These are phyloP conservation scores for Aleurites moluccanus DNA, from an alignment of 441 rosid species.

Conservation along the genomic window DNA sequence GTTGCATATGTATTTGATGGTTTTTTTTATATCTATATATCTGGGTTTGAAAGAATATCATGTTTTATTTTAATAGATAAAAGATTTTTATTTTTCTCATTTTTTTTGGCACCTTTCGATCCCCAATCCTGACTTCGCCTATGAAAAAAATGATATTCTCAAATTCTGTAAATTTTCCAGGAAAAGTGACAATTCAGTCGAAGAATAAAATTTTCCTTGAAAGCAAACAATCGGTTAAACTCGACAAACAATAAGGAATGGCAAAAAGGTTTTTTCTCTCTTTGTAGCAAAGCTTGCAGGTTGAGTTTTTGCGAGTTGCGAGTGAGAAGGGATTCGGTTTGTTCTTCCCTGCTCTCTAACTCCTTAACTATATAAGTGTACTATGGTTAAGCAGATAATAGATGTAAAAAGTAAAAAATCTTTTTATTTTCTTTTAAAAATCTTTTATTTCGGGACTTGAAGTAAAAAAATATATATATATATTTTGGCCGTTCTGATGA, in stretches of 20 bases:
- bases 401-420: constrained; percentile 29
- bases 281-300: constrained; percentile 22
- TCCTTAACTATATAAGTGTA: constrained; percentile 28
- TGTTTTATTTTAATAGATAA: too few species aligned
- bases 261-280: constrained; percentile 11
- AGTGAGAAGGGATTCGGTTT: constrained; percentile 10
- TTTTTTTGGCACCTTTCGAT: too few species aligned
- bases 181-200: constrained; percentile 18
- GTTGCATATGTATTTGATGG: too few species aligned
- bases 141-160: constrained; percentile 17
- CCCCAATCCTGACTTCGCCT: too few species aligned
- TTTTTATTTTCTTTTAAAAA: too few species aligned
- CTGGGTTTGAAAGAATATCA: too few species aligned
- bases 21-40: too few species aligned
- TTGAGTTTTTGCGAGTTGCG: background rate
- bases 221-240: constrained; percentile 28
- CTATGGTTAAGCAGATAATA: constrained; percentile 27
- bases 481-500: too few species aligned
- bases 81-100: too few species aligned
- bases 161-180: constrained; percentile 18
- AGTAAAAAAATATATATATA: too few species aligned
- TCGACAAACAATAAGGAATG: constrained; percentile 19
- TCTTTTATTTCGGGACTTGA: too few species aligned
- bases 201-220: constrained; percentile 14
- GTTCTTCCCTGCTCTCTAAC: constrained; percentile 15